These are phyloP conservation scores for Blastocystis sp. DNA, from an alignment of 352 stramenopile species.

Conservation along the genomic window DNA sequence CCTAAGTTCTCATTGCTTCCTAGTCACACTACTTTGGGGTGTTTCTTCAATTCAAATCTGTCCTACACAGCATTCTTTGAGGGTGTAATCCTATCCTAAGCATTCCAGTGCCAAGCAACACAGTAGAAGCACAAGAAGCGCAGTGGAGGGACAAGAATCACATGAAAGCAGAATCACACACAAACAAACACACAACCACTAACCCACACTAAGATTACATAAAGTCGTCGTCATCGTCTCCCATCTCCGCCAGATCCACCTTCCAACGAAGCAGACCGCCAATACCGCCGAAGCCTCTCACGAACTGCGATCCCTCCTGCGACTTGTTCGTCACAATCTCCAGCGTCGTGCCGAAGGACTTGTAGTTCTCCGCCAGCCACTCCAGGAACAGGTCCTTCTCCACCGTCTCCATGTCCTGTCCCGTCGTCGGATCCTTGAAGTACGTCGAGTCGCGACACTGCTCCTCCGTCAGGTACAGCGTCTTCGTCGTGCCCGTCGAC, in stretches of 20 bases:
- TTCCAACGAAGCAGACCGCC: slow-evolving; percentile 97
- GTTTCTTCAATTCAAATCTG: no score
- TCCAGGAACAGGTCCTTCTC: slow-evolving; percentile 94
- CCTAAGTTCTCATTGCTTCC: no score
- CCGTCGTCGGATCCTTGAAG: slow-evolving; percentile 90
- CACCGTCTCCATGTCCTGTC: slow-evolving; percentile 91
- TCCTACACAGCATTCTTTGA: no score
- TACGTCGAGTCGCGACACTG: slow-evolving; percentile 86
- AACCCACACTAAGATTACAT: slow-evolving; percentile 11
- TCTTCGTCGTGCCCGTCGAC: slow-evolving; percentile 83
- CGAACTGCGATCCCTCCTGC: slow-evolving; percentile 98
- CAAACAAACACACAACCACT: slow-evolving; percentile 10
- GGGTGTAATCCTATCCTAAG: no score
- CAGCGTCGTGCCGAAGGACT: slow-evolving; percentile 93
- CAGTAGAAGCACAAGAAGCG: no score
- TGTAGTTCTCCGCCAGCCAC: slow-evolving; percentile 99
- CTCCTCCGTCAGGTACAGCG: slow-evolving; percentile 81
- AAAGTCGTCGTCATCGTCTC: slow-evolving; percentile 77
- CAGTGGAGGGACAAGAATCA: no score
- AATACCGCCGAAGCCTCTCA: slow-evolving; percentile 97
- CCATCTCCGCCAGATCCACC: slow-evolving; percentile 95
- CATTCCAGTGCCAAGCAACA: no score
- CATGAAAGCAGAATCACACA: not conserved
- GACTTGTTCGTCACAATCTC: slow-evolving; percentile 96
- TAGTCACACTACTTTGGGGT: no score